A percentile compares a stretch with the other conserved stretches of the same genome.
Conservation (phyloP, 1,139 yeast genomes). For the Blastobotrys petasosporus region DNA sequence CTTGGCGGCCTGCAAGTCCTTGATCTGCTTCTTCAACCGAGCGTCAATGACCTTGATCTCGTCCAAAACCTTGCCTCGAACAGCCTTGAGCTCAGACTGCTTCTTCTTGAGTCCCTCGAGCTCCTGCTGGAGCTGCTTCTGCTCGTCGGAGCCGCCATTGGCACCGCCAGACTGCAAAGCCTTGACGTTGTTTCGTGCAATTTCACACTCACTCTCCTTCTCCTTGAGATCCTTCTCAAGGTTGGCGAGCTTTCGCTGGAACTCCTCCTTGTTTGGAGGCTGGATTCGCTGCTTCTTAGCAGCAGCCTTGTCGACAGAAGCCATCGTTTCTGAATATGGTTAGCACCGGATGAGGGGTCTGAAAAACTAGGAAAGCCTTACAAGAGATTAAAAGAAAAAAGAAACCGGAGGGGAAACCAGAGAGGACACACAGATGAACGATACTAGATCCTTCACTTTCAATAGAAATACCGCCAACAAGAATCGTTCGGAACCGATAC, state of each 20-base stretch:
- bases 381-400: too few relatives aligned
- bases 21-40: conserved; percentile 66
- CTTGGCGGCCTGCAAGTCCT: conserved; percentile 66
- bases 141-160: conserved; percentile 39
- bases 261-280: conserved; percentile 35
- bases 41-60: conserved; percentile 69
- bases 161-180: conserved; percentile 23
- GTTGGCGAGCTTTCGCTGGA: conserved; percentile 62
- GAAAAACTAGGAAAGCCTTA: too few relatives aligned
- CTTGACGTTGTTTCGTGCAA: conserved; percentile 24
- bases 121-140: conserved; percentile 59
- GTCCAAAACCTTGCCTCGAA: conserved; percentile 62
- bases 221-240: conserved; percentile 65
- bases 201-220: conserved; percentile 46
- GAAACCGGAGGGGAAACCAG: too few relatives aligned
- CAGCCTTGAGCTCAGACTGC: conserved; percentile 65
- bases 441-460: too few relatives aligned
- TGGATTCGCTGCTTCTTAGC: conserved; percentile 23
- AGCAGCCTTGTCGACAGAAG: conserved; percentile 2
- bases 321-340: not conserved
- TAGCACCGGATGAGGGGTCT: not conserved
- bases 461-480: too few relatives aligned
- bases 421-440: too few relatives aligned
- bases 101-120: conserved; percentile 51
- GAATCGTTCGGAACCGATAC: too few relatives aligned